Evolutionary conservation across 2,329 filamentous ascomycete species (phyloP).

Genomic region (Fragosphaeria purpurea): DNA sequence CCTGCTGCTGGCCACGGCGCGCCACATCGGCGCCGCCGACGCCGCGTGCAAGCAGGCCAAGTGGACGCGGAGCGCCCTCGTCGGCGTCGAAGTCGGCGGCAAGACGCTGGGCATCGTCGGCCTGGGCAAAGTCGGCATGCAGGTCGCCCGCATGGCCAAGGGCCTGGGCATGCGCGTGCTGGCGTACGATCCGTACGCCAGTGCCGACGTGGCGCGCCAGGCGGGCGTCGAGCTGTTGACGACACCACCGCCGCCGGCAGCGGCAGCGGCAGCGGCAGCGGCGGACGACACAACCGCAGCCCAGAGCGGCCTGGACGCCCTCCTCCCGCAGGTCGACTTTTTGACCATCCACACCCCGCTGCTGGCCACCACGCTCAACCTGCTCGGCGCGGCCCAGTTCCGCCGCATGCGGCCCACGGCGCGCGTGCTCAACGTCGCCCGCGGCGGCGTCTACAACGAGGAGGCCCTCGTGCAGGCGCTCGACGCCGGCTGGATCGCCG

Average conservation of each 20-base stretch:
- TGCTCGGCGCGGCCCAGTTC: constrained; percentile 59
- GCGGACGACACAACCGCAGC: not conserved
- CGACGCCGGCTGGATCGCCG: constrained; percentile 60
- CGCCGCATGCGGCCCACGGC: constrained; percentile 63
- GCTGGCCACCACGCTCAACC: constrained; percentile 63
- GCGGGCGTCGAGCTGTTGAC: constrained; percentile 54
- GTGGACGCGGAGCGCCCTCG: constrained; percentile 66
- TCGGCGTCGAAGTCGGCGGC: constrained; percentile 67
- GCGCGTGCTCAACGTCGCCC: constrained; percentile 67
- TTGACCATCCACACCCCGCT: constrained; percentile 74
- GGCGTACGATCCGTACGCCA: constrained; percentile 70
- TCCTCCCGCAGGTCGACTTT: constrained; percentile 63
- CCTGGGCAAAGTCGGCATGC: constrained; percentile 73
- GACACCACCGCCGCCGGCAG: not conserved
- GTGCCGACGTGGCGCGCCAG: constrained; percentile 56
- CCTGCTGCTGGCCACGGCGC: constrained; percentile 61
- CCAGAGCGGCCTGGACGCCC: constrained; percentile 38
- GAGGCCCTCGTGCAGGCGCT: constrained; percentile 59
- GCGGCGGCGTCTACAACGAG: constrained; percentile 74
- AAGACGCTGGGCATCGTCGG: constrained; percentile 71
- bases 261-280: not conserved
- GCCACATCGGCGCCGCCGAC: constrained; percentile 63
- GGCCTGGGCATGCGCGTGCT: constrained; percentile 68
- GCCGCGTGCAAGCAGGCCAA: constrained; percentile 58
- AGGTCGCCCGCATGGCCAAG: constrained; percentile 68